Base-by-base conservation (phyloP, 441 rosid species). In the Gossypium laxum region DNA sequence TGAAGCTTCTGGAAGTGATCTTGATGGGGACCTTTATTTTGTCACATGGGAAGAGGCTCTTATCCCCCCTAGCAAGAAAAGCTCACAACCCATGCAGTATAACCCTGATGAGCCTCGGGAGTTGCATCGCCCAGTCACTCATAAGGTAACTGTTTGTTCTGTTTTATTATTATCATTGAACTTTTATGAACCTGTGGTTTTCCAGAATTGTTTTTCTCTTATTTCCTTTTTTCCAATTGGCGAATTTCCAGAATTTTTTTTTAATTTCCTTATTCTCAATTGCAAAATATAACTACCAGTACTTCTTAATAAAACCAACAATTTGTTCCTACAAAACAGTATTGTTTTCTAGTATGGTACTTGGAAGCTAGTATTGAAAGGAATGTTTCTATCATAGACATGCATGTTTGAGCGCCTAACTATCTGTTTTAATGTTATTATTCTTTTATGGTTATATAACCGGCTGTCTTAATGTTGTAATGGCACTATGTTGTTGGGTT, bases 1-100 rank as follows among this genome's bases (percentile, higher is more conserved):
- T 69, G 98, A 93, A 84, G 98, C 98, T 77, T 93, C 98, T 51
- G 97, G 97, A 54, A 91, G 97, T 86, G 98, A 93, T 76, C 95
- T 93, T 43, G 97, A 93, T 58, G 98, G 98, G 45, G 98, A 93
- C 75, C 81, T 91, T 19, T 93, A 91, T 74, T 91, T 90, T 32
- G 97, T 90, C 60, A 81, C 98, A 1, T 93, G 98, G 98, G 97
- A 91, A 81, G 88, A 81, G 76, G 77, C 80, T 75, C 95, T 93
- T 32, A 85, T 93, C 77, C 97, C 96, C 65, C 96, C 96, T 0
- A 80, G 90, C 72, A 87, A 79, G 82, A 76, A 47, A 82, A 93
- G 98, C 76, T 86, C 80, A 81, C 51, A 68, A 4, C 93, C 98
- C 0, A 91, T 93, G 97, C 75, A 76, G 11, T 93, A 90, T 78